Evolutionary conservation across 148 eudicot species (phyloP), one percentile per base, ranked within the genome.

Genomic region (Silene conica): DNA sequence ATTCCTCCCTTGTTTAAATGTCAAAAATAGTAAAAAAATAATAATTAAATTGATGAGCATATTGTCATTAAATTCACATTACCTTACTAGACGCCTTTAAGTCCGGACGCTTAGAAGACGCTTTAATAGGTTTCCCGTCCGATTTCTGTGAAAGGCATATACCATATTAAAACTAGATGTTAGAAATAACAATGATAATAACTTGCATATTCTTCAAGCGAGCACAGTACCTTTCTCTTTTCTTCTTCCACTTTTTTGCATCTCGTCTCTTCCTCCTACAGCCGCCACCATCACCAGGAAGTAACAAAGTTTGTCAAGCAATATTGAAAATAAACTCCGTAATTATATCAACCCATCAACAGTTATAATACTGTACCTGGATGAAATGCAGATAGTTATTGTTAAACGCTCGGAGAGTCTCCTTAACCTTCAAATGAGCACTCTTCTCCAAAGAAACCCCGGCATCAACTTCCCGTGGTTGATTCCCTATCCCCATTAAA

Each of bases 241-340:
- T 73, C 83, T 6, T 72, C 77, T 68, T 78, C 78, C 4, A 26
- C 55, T 76, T 23, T 74, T 19, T 79, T 79, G 54, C 87, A 87
- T 67, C 97, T 78, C 62, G 82, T 82, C 73, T 89, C 96, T 74
- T 94, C 98, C 64, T 82, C 96, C 98, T 94, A 73, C 57, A 67
- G 34, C 38, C 74, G 69, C 1, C 74, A 73, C 1, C 74, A 28
- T 0, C 22, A 62, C 16, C 38, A 64, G 12, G 52, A 31, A 26
- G 61, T 63, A 12, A 5, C 22, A 55, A 31, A 67, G 2, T 19
- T 3, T 12, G 6, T 1, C 64, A 46, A 0, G 8, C 22, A 4
- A 52, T 13, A 63, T 5, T 12, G 23, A 48, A 20, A 20, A 66
- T 26, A 41, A 54, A n/a, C 13, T 8, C 71, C 69, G 8, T 58